A percentile compares a stretch with the other conserved stretches of the same genome.
Evolutionary conservation across 2,329 filamentous ascomycete species (phyloP).

Genomic region (Clonostachys solani): DNA sequence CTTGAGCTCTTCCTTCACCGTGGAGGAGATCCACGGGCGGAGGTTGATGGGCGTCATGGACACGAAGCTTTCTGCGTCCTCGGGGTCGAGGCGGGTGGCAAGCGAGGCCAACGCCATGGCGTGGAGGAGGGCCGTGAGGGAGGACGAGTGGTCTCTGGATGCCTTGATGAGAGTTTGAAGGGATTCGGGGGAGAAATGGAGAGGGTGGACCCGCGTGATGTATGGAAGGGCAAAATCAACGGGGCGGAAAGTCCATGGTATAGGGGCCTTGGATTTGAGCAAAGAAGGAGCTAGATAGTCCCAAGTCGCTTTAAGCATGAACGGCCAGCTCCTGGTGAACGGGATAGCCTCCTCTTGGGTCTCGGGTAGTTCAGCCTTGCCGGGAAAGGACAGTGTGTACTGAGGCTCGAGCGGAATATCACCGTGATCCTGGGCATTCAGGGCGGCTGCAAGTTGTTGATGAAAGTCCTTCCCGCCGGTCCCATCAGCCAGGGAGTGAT

Average conservation of each 20-base stretch:
- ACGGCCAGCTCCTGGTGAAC: slow-evolving; percentile 31
- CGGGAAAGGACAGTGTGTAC: slow-evolving; percentile 21
- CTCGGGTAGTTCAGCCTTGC: slow-evolving; percentile 23
- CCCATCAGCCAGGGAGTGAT: slow-evolving; percentile 51
- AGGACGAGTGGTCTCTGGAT: slow-evolving; percentile 33
- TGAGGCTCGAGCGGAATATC: neutral
- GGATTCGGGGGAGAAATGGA: slow-evolving; percentile 23
- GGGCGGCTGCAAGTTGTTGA: slow-evolving; percentile 33
- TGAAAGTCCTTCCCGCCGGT: slow-evolving; percentile 44
- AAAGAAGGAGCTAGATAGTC: slow-evolving; percentile 29
- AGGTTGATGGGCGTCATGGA: slow-evolving; percentile 38
- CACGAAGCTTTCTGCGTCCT: slow-evolving; percentile 24
- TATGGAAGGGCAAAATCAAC: slow-evolving; percentile 28
- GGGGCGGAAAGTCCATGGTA: slow-evolving; percentile 30
- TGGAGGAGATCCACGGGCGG: slow-evolving; percentile 25
- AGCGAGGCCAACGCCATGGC: slow-evolving; percentile 36
- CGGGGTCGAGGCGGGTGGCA: slow-evolving; percentile 24
- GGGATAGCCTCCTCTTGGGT: slow-evolving; percentile 34
- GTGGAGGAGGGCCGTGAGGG: slow-evolving; percentile 45
- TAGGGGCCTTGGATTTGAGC: slow-evolving; percentile 19
- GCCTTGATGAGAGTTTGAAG: slow-evolving; percentile 25
- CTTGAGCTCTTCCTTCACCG: slow-evolving; percentile 17
- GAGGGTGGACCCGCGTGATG: slow-evolving; percentile 24
- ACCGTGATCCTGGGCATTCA: slow-evolving; percentile 17
- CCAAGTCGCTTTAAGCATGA: slow-evolving; percentile 35